A percentile compares a stretch with the other conserved stretches of the same genome.
phyloP scores from a whole-genome alignment of 331 rosid genomes.

The Pyrus hybrid region DNA sequence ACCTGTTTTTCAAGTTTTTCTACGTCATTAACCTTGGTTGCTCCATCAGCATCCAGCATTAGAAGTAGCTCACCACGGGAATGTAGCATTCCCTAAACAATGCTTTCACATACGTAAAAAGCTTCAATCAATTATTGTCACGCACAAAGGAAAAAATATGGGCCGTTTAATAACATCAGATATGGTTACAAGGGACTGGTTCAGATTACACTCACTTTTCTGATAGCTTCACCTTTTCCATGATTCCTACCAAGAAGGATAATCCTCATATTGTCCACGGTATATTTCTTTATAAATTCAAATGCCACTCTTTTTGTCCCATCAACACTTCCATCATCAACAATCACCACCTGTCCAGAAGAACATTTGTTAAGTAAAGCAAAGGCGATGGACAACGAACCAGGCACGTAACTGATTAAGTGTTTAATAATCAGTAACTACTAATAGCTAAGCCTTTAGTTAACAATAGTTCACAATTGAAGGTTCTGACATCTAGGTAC shows the following conservation, averaged over 20 bases:
- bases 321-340: constrained; percentile 93
- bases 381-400: background rate
- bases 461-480: background rate
- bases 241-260: constrained; percentile 87
- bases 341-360: constrained; percentile 56
- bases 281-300: constrained; percentile 70
- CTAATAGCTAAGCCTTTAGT: too few relatives aligned
- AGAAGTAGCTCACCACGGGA: constrained; percentile 95
- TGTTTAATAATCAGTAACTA: background rate
- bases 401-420: background rate
- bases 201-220: constrained; percentile 81
- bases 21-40: constrained; percentile 76
- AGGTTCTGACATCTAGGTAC: background rate
- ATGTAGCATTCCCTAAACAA: constrained; percentile 92
- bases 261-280: constrained; percentile 77
- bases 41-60: constrained; percentile 99
- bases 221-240: constrained; percentile 96
- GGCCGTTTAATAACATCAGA: constrained; percentile 9
- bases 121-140: constrained; percentile 43
- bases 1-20: constrained; percentile 95
- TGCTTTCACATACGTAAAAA: constrained; percentile 68
- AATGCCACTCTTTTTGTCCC: constrained; percentile 87
- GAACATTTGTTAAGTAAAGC: constrained; percentile 8
- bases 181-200: constrained; percentile 5
- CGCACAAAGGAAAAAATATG: background rate